Evolutionary conservation across 805 yeast genomes (phyloP).

Genomic region (Starmerella riodocensis): DNA sequence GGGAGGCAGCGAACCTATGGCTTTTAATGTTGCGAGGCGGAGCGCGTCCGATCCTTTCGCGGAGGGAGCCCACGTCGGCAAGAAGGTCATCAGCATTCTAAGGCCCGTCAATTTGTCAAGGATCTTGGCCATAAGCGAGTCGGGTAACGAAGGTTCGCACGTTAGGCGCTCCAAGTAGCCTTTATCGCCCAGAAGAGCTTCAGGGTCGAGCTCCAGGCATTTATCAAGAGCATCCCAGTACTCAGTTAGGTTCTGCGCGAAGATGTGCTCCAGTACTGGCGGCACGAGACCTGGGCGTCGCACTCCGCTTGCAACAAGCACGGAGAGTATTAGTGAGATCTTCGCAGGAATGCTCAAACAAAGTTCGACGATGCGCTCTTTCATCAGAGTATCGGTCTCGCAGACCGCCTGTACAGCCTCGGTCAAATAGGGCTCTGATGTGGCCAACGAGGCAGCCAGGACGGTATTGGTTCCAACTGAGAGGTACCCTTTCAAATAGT

Average conservation of each 20-base stretch:
- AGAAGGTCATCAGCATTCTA: constrained; percentile 3
- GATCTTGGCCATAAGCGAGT: constrained; percentile 1
- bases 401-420: constrained; percentile 1
- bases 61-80: constrained; percentile 3
- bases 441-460: background rate
- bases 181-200: constrained; percentile 2
- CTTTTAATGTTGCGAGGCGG: background rate
- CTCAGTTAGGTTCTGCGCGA: too few species aligned
- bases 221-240: constrained; percentile 4
- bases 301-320: too few species aligned
- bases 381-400: constrained; percentile 5
- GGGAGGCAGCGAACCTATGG: constrained; percentile 12
- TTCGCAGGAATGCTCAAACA: constrained; percentile 4
- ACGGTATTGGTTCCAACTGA: background rate
- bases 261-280: too few species aligned
- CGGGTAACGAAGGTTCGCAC: background rate
- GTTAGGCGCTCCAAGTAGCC: background rate
- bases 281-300: too few species aligned
- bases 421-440: too few species aligned
- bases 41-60: background rate
- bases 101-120: constrained; percentile 1
- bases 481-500: background rate
- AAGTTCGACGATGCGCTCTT: constrained; percentile 7
- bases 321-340: constrained; percentile 1
- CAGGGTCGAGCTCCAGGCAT: constrained; percentile 5